A percentile compares a stretch with the other conserved stretches of the same genome.
Conservation (phyloP, 1,284 basidiomycete genomes). For the Vanrija humicola region DNA sequence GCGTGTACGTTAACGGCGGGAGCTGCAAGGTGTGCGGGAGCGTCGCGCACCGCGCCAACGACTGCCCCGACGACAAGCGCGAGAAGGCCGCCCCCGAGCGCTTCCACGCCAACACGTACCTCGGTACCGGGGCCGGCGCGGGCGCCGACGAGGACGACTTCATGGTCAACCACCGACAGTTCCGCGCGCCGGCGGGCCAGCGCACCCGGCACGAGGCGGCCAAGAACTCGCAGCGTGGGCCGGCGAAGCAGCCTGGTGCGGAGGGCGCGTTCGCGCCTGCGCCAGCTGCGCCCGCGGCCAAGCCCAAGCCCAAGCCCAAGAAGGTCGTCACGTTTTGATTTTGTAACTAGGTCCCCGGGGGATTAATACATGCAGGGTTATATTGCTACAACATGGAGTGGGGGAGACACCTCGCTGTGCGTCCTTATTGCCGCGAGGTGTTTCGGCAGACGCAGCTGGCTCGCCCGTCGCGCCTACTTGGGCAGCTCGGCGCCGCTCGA, state of each 20-base stretch:
- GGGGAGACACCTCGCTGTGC: too few relatives aligned
- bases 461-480: too few relatives aligned
- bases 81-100: not conserved
- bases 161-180: conserved; percentile 58
- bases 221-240: conserved; percentile 36
- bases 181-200: not conserved
- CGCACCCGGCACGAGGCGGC: conserved; percentile 30
- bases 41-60: conserved; percentile 77
- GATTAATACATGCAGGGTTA: too few relatives aligned
- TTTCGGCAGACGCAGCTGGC: too few relatives aligned
- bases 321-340: conserved; percentile 16
- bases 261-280: conserved; percentile 12
- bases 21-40: conserved; percentile 81
- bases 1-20: conserved; percentile 88
- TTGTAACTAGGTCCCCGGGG: too few relatives aligned
- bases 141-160: conserved; percentile 94
- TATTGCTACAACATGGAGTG: too few relatives aligned
- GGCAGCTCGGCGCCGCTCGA: too few relatives aligned
- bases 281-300: not conserved
- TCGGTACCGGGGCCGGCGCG: conserved; percentile 42
- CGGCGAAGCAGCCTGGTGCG: conserved; percentile 21
- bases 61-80: conserved; percentile 56
- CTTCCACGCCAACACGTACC: not conserved
- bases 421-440: too few relatives aligned
- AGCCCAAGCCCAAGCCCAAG: conserved; percentile 12